Conservation (phyloP, 1,284 basidiomycete species). For the Malassezia obtusa region DNA sequence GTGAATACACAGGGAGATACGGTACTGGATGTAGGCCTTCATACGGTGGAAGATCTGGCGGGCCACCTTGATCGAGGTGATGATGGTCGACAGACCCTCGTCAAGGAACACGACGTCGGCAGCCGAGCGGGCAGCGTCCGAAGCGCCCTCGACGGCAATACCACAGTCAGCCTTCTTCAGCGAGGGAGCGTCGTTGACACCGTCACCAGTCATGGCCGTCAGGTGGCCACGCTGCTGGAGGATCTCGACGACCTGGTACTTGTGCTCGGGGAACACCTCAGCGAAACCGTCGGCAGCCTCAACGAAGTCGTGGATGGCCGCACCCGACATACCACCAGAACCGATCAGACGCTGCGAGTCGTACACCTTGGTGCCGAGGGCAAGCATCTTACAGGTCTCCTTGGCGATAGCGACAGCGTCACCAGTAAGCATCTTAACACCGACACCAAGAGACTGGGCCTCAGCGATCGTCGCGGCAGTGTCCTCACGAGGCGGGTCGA, state of each 20-base stretch:
- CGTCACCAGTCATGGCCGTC: slow-evolving; percentile 53
- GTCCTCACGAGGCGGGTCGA: slow-evolving; percentile 55
- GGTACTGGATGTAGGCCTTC: slow-evolving; percentile 53
- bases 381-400: slow-evolving; percentile 55
- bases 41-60: slow-evolving; percentile 57
- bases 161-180: slow-evolving; percentile 53
- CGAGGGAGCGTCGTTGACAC: slow-evolving; percentile 51
- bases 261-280: slow-evolving; percentile 57
- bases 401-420: slow-evolving; percentile 57
- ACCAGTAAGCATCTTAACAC: slow-evolving; percentile 57
- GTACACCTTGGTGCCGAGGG: slow-evolving; percentile 54
- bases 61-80: slow-evolving; percentile 56
- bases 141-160: slow-evolving; percentile 54
- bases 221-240: slow-evolving; percentile 55
- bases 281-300: slow-evolving; percentile 57
- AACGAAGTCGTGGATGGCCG: slow-evolving; percentile 54
- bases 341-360: slow-evolving; percentile 55
- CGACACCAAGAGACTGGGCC: slow-evolving; percentile 54
- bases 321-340: slow-evolving; percentile 53
- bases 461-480: slow-evolving; percentile 55
- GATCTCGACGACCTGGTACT: slow-evolving; percentile 54
- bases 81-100: slow-evolving; percentile 52
- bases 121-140: slow-evolving; percentile 52
- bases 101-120: slow-evolving; percentile 56
- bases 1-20: slow-evolving; percentile 53